These are phyloP conservation scores for Triangularia setosa DNA, from an alignment of 2,329 filamentous ascomycete species.

Conservation along the genomic window DNA sequence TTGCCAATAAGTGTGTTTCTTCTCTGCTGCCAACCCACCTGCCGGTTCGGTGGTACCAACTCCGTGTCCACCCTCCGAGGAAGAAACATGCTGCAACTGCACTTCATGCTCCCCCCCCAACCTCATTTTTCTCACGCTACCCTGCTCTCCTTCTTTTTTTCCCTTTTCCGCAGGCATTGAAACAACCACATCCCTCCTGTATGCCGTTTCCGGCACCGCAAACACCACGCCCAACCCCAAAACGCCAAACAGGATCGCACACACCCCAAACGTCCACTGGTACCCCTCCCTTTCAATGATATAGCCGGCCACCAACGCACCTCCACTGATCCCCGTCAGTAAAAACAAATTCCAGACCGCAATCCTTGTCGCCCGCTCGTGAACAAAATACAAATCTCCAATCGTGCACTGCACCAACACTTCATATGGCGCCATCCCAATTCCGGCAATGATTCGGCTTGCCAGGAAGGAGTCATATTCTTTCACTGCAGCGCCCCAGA, in stretches of 20 bases:
- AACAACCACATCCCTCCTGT: conserved; percentile 33
- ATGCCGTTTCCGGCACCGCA: conserved; percentile 50
- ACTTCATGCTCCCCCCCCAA: conserved; percentile 22
- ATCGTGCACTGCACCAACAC: conserved; percentile 50
- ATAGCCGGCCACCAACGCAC: conserved; percentile 38
- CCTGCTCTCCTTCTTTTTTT: not conserved
- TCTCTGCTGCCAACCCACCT: conserved; percentile 19
- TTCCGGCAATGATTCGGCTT: conserved; percentile 42
- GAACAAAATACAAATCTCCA: conserved; percentile 44
- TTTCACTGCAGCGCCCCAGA: conserved; percentile 45
- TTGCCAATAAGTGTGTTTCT: conserved; percentile 32
- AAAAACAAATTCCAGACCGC: conserved; percentile 41
- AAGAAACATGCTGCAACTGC: conserved; percentile 2
- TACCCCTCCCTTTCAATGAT: conserved; percentile 40
- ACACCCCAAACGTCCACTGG: conserved; percentile 45
- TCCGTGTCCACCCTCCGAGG: conserved; percentile 12
- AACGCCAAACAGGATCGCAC: conserved; percentile 42
- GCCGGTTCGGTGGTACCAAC: conserved; percentile 1
- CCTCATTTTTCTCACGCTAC: conserved; percentile 15
- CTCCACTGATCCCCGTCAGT: conserved; percentile 39
- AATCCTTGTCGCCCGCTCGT: conserved; percentile 42
- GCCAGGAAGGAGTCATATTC: conserved; percentile 44
- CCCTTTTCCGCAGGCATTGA: conserved; percentile 6
- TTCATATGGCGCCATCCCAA: conserved; percentile 50
- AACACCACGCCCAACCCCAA: conserved; percentile 42